Base-by-base conservation (phyloP, 805 yeast species). In the Yarrowia porcina region DNA sequence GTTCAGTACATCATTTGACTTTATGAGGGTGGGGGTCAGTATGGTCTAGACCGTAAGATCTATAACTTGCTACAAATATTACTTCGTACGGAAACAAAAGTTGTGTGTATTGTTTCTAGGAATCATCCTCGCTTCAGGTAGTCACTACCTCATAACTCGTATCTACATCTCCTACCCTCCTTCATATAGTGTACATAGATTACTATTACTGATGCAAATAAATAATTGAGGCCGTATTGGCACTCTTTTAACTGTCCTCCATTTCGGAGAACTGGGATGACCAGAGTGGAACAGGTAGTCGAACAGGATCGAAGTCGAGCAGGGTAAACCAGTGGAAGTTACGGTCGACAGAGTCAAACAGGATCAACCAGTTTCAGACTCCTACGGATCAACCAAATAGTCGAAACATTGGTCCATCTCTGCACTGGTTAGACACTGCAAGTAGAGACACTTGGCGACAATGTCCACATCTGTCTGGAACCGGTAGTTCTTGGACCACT, bases 401-500 rank as follows among this genome's bases (percentile, higher is more conserved):
- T 52, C 59, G n/a, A 67, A 57, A 60, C 72, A 69, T 42, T 50
- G 45, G 27, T 69, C 70, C 72, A 69, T 69, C 61, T 69, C 71
- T 38, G 68, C 70, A 17, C 60, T 49, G n/a, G 71, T 67, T 45
- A 69, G 45, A n/a, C 70, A 66, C 21, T 67, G 85, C 66, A 91
- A 83, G 74, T 91, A 91, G 35, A 91, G 80, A 74, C 97, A 92
- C 71, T 87, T 90, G 63, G 96, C 86, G 65, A 93, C 72, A 21
- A 91, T 72, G 57, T 89, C 92, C 12, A 82, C 80, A 59, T 88
- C 79, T 2, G 78, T 74, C 52, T 78, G 73, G 59, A 88, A 75
- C 13, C 77, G 70, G 76, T 90, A 92, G 64, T 87, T 79, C 50
- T 80, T 80, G 0, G 96, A 84, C 91, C 97, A 90, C 69, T 90